Evolutionary conservation across 2,329 filamentous ascomycete species (phyloP), one percentile per base, ranked within the genome.

Genomic region (Dactylellina leptospora): DNA sequence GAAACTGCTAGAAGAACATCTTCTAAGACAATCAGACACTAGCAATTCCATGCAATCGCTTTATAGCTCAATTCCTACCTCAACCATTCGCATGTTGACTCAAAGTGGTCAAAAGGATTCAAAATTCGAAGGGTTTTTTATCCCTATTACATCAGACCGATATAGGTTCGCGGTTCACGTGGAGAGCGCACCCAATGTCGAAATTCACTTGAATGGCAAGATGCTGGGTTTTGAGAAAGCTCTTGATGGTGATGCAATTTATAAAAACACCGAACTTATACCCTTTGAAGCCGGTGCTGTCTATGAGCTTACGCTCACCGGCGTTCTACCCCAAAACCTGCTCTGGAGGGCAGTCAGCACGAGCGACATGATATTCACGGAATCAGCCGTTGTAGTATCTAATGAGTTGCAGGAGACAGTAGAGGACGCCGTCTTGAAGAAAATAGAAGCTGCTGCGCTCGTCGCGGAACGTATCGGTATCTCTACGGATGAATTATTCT

Each of bases 91-190:
- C n/a, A n/a, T n/a, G 30, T 13, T 6, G 13, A 13, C 30, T 33
- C 30, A 6, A 6, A 13, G 30, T 33, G 30, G 30, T 33, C 6
- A 33, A 33, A 33, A 33, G 30, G 30, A 6, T 6, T 13, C 30
- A 33, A 13, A 33, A 45, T 45, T 45, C 10, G 40, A 45, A 45
- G 40, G 40, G 18, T 45, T 45, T 45, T 45, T 45, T 4, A 45
- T 45, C 40, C 40, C 40, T 18, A 45, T 9, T 10, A 45, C 40
- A 8, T 45, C 40, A 18, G 40, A 45, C 16, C 16, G 18, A 20
- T 45, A 45, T 10, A 18, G 40, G n/a, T 45, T 45, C 40, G n/a
- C n/a, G 16, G 40, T 20, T 10, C 10, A 45, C 2, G 18, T 10
- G 18, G 20, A 4, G 4, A 10, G 3, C 40, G 16, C 40, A 18